phyloP scores from a whole-genome alignment of 371 early-diverging fungal genomes.

The Coemansia sp. region DNA sequence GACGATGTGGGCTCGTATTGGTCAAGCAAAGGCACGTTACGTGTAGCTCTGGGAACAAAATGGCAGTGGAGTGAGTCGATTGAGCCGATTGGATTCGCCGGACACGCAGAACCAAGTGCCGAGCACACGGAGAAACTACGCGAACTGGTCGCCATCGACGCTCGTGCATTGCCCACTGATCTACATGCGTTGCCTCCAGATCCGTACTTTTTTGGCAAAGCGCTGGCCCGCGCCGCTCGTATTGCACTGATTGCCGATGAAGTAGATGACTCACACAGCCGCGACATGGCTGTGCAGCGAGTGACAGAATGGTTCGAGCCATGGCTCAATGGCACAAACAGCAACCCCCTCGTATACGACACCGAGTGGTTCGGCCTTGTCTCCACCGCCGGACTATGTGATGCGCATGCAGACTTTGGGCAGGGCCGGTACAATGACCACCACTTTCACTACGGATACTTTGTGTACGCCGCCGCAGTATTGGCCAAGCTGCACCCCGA shows the following conservation, averaged over 20 bases:
- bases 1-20: conserved; percentile 50
- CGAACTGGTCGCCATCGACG: conserved; percentile 53
- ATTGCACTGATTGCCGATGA: conserved; percentile 65
- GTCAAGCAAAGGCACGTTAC: conserved; percentile 67
- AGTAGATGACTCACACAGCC: conserved; percentile 41
- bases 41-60: conserved; percentile 57
- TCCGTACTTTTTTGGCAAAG: conserved; percentile 76
- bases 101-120: conserved; percentile 28
- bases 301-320: conserved; percentile 51
- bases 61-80: conserved; percentile 60
- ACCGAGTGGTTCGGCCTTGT: conserved; percentile 65
- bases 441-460: conserved; percentile 81
- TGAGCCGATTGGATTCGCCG: conserved; percentile 41
- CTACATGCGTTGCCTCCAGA: conserved; percentile 44
- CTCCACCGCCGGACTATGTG: conserved; percentile 55
- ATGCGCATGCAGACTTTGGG: conserved; percentile 58
- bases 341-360: conserved; percentile 64
- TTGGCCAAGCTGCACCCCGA: conserved; percentile 61
- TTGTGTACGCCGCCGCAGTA: conserved; percentile 64
- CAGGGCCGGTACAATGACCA: conserved; percentile 70
- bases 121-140: conserved; percentile 45
- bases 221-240: conserved; percentile 65
- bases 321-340: conserved; percentile 58
- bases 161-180: conserved; percentile 27
- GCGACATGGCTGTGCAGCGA: conserved; percentile 53